These are phyloP conservation scores for Melaleuca quinquenervia DNA, from an alignment of 345 rosid genomes.

Conservation along the genomic window DNA sequence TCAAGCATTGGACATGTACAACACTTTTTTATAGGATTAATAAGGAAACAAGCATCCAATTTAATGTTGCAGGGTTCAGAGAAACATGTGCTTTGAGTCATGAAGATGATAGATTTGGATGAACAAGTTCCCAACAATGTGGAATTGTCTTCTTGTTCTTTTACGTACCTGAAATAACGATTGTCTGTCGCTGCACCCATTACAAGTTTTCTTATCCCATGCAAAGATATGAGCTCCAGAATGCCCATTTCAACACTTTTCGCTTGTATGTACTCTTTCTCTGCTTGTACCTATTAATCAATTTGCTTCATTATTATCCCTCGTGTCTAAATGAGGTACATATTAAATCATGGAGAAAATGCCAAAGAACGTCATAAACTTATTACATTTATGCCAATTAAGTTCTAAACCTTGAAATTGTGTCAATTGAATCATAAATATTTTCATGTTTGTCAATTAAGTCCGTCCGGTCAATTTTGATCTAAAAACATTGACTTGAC, in stretches of 20 bases:
- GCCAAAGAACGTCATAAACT: too few species aligned
- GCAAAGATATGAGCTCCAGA: constrained; percentile 34
- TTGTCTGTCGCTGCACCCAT: constrained; percentile 85
- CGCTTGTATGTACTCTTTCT: constrained; percentile 35
- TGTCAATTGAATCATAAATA: too few species aligned
- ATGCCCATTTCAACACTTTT: constrained; percentile 55
- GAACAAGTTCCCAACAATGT: background rate
- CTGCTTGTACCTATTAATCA: constrained; percentile 47
- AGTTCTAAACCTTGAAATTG: too few species aligned
- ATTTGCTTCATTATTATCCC: background rate
- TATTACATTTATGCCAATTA: too few species aligned
- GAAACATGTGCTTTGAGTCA: too few species aligned
- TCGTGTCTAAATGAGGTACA: background rate
- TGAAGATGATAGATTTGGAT: background rate
- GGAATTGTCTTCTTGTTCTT: background rate
- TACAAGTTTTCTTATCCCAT: constrained; percentile 61
- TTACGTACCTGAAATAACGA: constrained; percentile 36
- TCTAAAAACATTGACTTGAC: too few species aligned
- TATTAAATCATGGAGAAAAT: background rate
- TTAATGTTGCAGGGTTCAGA: background rate
- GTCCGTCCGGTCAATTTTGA: too few species aligned
- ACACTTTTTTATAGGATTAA: background rate
- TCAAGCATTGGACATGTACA: background rate
- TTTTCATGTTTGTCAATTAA: too few species aligned
- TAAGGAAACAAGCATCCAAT: background rate